Conservation (phyloP, 169 alveolate species). For the Plasmodium vinckei region DNA sequence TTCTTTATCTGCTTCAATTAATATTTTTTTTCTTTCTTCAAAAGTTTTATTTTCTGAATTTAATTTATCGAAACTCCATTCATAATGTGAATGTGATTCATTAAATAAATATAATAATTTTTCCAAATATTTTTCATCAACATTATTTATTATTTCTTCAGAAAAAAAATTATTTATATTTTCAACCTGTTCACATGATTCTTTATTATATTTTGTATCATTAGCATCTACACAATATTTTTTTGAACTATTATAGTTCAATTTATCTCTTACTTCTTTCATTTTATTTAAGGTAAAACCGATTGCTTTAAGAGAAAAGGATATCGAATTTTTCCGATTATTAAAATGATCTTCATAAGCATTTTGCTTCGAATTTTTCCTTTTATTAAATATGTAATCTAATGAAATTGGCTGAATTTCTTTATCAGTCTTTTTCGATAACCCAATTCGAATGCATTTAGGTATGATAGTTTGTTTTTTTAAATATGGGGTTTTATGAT, state of each 20-base stretch:
- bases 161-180: conserved; percentile 38
- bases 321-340: conserved; percentile 20
- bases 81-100: conserved; percentile 70
- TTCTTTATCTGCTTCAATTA: conserved; percentile 54
- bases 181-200: conserved; percentile 31
- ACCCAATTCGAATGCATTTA: conserved; percentile 66
- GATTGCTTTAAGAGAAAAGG: conserved; percentile 30
- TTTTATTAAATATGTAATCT: conserved; percentile 73
- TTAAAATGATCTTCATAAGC: conserved; percentile 51
- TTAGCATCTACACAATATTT: conserved; percentile 32
- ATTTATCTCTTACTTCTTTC: conserved; percentile 41
- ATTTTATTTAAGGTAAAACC: conserved; percentile 33
- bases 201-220: conserved; percentile 18
- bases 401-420: conserved; percentile 72
- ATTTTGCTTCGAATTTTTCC: conserved; percentile 39
- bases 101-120: conserved; percentile 59
- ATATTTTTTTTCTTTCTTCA: conserved; percentile 38
- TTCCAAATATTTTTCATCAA: conserved; percentile 67
- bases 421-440: conserved; percentile 68
- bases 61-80: conserved; percentile 68
- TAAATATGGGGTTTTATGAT: not conserved
- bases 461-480: conserved; percentile 53
- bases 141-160: conserved; percentile 47
- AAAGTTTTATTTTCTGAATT: conserved; percentile 39
- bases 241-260: conserved; percentile 28